These are phyloP conservation scores for Penicillium italicum DNA, from an alignment of 2,329 filamentous ascomycete genomes.

Conservation along the genomic window DNA sequence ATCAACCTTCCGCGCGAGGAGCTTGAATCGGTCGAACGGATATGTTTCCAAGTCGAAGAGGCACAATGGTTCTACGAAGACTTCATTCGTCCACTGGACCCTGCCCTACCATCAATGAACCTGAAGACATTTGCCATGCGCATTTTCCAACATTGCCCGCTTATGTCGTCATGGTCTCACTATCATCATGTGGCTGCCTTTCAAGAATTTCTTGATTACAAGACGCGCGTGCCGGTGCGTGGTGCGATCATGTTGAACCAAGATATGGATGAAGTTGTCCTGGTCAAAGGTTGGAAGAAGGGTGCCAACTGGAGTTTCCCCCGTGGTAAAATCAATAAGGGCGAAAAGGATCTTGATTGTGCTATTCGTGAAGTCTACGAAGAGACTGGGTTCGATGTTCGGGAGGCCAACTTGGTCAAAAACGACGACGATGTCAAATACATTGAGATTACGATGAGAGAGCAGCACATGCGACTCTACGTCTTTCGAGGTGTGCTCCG, in stretches of 20 bases:
- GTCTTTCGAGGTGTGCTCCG: slow-evolving; percentile 85
- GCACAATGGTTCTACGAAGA: slow-evolving; percentile 99
- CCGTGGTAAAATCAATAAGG: slow-evolving; percentile 95
- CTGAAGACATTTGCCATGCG: slow-evolving; percentile 80
- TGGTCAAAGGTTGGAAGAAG: slow-evolving; percentile 99
- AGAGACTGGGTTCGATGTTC: slow-evolving; percentile 87
- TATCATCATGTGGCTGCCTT: slow-evolving; percentile 79
- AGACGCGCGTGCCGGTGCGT: slow-evolving; percentile 87
- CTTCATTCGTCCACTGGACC: slow-evolving; percentile 88
- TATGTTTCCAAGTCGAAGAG: slow-evolving; percentile 98
- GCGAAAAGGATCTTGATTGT: slow-evolving; percentile 89
- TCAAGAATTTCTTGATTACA: slow-evolving; percentile 89
- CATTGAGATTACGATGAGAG: slow-evolving; percentile 84
- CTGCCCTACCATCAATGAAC: slow-evolving; percentile 76
- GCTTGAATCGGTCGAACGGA: slow-evolving; percentile 81
- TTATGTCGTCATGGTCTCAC: slow-evolving; percentile 75
- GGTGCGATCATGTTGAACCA: slow-evolving; percentile 91
- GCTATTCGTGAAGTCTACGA: slow-evolving; percentile 93
- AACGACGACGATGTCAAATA: slow-evolving; percentile 70
- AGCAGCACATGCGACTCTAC: slow-evolving; percentile 89
- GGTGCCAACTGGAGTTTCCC: slow-evolving; percentile 95
- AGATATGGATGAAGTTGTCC: slow-evolving; percentile 86
- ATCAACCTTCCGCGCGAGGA: slow-evolving; percentile 94
- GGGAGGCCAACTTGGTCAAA: slow-evolving; percentile 69
- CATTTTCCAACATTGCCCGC: slow-evolving; percentile 91